Conservation (phyloP, 805 yeast species). For the Komagataella mondaviorum region DNA sequence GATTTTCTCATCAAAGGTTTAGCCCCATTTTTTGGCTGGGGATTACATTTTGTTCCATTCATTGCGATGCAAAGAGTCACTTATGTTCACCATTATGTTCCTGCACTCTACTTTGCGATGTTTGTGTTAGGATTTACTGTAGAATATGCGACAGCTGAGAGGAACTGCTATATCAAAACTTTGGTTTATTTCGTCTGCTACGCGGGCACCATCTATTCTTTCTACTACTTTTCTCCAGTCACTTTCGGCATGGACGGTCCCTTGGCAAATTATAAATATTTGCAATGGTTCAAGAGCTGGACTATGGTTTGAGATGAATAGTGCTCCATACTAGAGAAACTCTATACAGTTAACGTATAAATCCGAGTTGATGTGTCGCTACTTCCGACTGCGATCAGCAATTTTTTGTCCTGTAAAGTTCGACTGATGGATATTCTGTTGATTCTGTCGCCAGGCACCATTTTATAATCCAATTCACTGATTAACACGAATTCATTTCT, state of each 20-base stretch:
- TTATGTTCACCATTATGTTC: constrained; percentile 75
- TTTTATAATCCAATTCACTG: constrained; percentile 18
- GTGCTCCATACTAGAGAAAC: not conserved
- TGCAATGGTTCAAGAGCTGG: constrained; percentile 39
- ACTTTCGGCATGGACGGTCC: constrained; percentile 56
- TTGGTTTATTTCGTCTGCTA: constrained; percentile 26
- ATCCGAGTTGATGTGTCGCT: constrained; percentile 4
- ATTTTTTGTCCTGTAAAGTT: not conserved
- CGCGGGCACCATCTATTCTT: constrained; percentile 31
- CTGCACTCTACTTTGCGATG: constrained; percentile 70
- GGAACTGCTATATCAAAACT: constrained; percentile 12
- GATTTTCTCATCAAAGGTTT: constrained; percentile 46
- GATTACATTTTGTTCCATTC: constrained; percentile 64
- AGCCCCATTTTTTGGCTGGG: constrained; percentile 74
- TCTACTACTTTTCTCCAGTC: constrained; percentile 48
- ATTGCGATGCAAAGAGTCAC: constrained; percentile 78
- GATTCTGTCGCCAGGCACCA: constrained; percentile 51
- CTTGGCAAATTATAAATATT: constrained; percentile 21
- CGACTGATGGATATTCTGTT: constrained; percentile 46
- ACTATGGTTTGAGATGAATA: constrained; percentile 12
- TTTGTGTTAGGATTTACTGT: constrained; percentile 38
- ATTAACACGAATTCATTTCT: constrained; percentile 16
- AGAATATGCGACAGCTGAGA: constrained; percentile 27
- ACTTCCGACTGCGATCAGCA: not conserved
- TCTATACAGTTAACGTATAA: not conserved